Evolutionary conservation across 2,329 filamentous ascomycete species (phyloP).

Genomic region (Neonectria punicea): DNA sequence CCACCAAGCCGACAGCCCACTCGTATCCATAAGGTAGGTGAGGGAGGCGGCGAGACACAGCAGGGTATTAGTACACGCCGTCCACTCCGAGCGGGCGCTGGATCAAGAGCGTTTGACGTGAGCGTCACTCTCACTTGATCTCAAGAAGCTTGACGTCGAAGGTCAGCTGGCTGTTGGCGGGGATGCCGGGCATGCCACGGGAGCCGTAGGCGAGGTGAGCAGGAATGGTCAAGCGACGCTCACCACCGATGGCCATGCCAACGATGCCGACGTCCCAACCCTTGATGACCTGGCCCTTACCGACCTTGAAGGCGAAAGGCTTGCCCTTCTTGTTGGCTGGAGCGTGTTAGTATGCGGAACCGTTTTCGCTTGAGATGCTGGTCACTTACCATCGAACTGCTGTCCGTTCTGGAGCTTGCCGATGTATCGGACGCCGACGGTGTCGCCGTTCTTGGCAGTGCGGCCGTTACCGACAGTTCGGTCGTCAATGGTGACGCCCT

Average conservation of each 20-base stretch:
- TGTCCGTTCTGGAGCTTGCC: slow-evolving; percentile 96
- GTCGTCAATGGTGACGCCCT: slow-evolving; percentile 94
- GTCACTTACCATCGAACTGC: slow-evolving; percentile 87
- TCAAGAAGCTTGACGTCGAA: slow-evolving; percentile 92
- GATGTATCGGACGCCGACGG: slow-evolving; percentile 95
- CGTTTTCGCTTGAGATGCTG: background rate
- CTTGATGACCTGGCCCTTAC: slow-evolving; percentile 96
- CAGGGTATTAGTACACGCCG: slow-evolving; percentile 41
- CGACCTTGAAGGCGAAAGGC: slow-evolving; percentile 96
- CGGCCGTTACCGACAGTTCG: slow-evolving; percentile 90
- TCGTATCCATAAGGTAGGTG: slow-evolving; percentile 8
- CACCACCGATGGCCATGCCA: slow-evolving; percentile 93
- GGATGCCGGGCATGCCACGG: slow-evolving; percentile 84
- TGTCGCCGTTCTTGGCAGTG: slow-evolving; percentile 88
- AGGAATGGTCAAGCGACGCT: slow-evolving; percentile 92
- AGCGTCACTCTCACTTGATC: slow-evolving; percentile 72
- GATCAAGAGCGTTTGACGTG: slow-evolving; percentile 19
- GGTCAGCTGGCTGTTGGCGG: slow-evolving; percentile 87
- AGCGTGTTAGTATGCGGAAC: slow-evolving; percentile 35
- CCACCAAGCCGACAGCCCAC: slow-evolving; percentile 26
- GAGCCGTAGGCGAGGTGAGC: slow-evolving; percentile 89
- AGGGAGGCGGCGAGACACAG: slow-evolving; percentile 21
- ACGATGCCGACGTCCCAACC: slow-evolving; percentile 96
- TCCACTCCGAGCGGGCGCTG: slow-evolving; percentile 24
- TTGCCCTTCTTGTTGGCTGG: slow-evolving; percentile 98